Evolutionary conservation across 1,139 yeast species (phyloP), one percentile per base, ranked within the genome.

Genomic region (Yamadazyma siamensis): DNA sequence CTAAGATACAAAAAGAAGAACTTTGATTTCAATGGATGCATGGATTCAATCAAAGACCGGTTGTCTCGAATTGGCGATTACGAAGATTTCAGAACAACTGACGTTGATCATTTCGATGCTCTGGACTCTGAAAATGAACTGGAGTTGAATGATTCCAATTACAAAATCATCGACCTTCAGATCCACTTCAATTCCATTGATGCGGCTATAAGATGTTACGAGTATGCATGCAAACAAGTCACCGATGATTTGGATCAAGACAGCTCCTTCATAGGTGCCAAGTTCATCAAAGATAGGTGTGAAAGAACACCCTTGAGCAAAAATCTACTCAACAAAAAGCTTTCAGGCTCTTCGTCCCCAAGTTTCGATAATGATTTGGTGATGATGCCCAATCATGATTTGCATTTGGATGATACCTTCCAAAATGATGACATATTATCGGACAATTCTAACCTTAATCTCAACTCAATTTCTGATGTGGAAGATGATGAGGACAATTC

Each of bases 151-250:
- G 34, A 27, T 5, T 40, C 33, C 20, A 29, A 29, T 17, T 33
- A 28, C 13, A 26, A 27, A 16, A 26, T 31, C 3, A 20, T 31
- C 25, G 33, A 32, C 11, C 21, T 35, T 6, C 25, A 28, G 13
- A 28, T 61, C 10, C 73, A 67, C 42, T 68, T 59, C 35, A 58
- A 61, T 11, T 58, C 69, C 3, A 65, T 68, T 14, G 73, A 66
- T 36, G 43, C 67, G 4, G 63, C 69, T 13, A 63, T 68, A 19
- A 59, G 54, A 33, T 44, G 62, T 21, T 65, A 55, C 35, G 75
- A 68, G 41, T 47, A 42, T 36, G 55, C 52, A 35, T 41, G 44
- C 21, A 52, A 54, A 32, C 44, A 53, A 21, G 49, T 61, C 18
- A 55, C 26, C 5, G 16, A 31, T 10, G 24, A 20, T 13, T 19